Conservation (phyloP, 768 basidiomycete species). For the Mycena belliarum region DNA sequence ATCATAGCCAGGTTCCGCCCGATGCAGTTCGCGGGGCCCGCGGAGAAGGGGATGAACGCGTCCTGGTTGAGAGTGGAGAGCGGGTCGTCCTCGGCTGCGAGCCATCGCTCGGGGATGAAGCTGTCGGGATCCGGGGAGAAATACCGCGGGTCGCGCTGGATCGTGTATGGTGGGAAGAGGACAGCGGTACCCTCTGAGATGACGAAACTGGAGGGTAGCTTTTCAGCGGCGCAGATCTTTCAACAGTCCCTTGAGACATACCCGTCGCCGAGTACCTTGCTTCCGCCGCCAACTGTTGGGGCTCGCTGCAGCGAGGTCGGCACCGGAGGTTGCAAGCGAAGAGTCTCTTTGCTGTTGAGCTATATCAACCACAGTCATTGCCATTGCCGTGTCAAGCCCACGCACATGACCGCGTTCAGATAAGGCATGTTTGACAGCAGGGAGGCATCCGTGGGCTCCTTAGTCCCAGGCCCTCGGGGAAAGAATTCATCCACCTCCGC, state of each 20-base stretch:
- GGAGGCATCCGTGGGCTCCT: constrained; percentile 3
- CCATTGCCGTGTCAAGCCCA: background rate
- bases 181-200: constrained; percentile 43
- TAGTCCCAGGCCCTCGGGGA: background rate
- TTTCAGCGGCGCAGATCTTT: no score
- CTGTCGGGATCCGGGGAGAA: constrained; percentile 39
- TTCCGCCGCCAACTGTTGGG: constrained; percentile 1
- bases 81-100: constrained; percentile 27
- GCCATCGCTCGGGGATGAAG: constrained; percentile 41
- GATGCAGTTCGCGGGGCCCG: constrained; percentile 45
- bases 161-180: constrained; percentile 39
- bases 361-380: no score
- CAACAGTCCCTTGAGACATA: background rate
- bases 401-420: no score
- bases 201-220: no score
- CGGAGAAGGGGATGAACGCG: constrained; percentile 48
- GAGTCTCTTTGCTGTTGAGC: constrained; percentile 9
- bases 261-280: constrained; percentile 3
- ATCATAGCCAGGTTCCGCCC: constrained; percentile 45
- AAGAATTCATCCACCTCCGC: constrained; percentile 39
- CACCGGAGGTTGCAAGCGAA: constrained; percentile 4
- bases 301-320: constrained; percentile 8
- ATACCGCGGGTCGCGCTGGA: constrained; percentile 46
- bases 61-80: constrained; percentile 32
- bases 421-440: constrained; percentile 28